phyloP scores from a whole-genome alignment of 371 early-diverging fungal genomes.

The Lichtheimia corymbifera region DNA sequence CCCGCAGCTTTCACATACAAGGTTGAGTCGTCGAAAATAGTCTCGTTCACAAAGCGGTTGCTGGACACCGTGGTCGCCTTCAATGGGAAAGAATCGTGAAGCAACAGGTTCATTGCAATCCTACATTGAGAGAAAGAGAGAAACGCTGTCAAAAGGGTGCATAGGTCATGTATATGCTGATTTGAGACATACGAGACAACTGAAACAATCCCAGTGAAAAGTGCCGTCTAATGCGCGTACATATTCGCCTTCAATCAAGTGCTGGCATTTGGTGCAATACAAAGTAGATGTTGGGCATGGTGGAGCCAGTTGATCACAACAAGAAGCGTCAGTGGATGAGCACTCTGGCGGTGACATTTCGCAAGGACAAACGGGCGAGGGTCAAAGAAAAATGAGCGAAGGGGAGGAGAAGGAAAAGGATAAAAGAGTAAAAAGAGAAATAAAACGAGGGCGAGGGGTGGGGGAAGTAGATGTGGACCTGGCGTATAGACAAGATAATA shows the following conservation, averaged over 20 bases:
- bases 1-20: slow-evolving; percentile 91
- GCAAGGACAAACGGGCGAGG: background rate
- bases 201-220: slow-evolving; percentile 93
- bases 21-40: slow-evolving; percentile 81
- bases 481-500: background rate
- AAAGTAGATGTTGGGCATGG: slow-evolving; percentile 9
- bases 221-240: slow-evolving; percentile 87
- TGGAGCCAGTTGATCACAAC: background rate
- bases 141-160: too few relatives aligned
- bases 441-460: too few relatives aligned
- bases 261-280: slow-evolving; percentile 27
- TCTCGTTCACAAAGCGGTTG: slow-evolving; percentile 83
- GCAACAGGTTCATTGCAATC: slow-evolving; percentile 86
- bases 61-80: slow-evolving; percentile 55
- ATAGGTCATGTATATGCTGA: background rate
- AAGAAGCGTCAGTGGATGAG: slow-evolving; percentile 6
- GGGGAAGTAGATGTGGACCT: too few relatives aligned
- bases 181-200: slow-evolving; percentile 73
- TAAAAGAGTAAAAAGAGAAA: too few relatives aligned
- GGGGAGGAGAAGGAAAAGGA: background rate
- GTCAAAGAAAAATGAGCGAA: background rate
- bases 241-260: slow-evolving; percentile 70
- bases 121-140: slow-evolving; percentile 35
- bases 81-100: slow-evolving; percentile 85
- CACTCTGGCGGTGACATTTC: slow-evolving; percentile 8